Evolutionary conservation across 768 basidiomycete species (phyloP), one percentile per base, ranked within the genome.

Genomic region (Boletus vinaceobasis): DNA sequence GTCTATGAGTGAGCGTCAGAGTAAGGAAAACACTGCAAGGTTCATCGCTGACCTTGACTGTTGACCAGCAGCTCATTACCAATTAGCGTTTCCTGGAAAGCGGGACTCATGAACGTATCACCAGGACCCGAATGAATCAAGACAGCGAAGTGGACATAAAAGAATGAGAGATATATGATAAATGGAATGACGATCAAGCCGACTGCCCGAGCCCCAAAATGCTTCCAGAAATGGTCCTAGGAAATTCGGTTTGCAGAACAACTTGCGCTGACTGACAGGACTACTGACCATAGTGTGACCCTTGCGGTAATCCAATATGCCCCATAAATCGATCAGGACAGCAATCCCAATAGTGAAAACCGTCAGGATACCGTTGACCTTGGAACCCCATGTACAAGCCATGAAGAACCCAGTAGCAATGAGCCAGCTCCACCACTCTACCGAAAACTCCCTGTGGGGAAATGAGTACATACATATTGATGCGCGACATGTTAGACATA

Each of bases 71-170:
- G 78, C 65, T 98, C 94, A 61, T 97, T 99, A 31, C 93, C 94
- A 21, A 78, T 72, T 48, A 99, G 77, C 17, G 94, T 97, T 74
- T 98, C 94, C 73, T 99, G 97, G 84, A 99, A 99, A 5, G 86
- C 87, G 7, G 97, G 95, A 68, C 90, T 93, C 97, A 98, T 98
- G 77, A 98, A 99, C 37, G 80, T 78, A 66, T 98, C 97, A 6
- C 97, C 97, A 32, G 94, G 82, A 26, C 97, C 97, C 11, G 94
- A 94, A 60, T 86, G 80, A 8, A 77, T 89, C 60, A 98, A 84
- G 58, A 98, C 79, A 27, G 87, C 77, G 66, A 99, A 96, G 71
- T 99, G 97, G 26, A 97, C 74, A 74, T 89, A 99, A 80, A 99
- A 99, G 80, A 96, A 93, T 15, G 88, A 87, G 3, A 98, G 82